A percentile compares a stretch with the other conserved stretches of the same genome.
phyloP scores from a whole-genome alignment of 1,139 yeast genomes.

The Candida neerlandica region DNA sequence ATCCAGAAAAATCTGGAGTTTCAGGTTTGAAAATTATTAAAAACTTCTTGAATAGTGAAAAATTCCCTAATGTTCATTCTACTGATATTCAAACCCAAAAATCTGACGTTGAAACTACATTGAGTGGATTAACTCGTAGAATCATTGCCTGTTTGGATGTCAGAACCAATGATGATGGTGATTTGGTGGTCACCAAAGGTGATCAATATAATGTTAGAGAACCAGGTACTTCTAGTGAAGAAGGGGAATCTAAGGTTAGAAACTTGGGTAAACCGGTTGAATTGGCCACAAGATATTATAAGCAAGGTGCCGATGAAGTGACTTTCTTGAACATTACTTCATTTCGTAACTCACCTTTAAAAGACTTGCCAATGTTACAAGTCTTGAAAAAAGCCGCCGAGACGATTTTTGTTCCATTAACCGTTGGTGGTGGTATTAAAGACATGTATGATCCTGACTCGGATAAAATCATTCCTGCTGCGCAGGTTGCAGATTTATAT shows the following conservation, averaged over 20 bases:
- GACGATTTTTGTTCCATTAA: conserved; percentile 91
- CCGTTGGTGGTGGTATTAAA: conserved; percentile 97
- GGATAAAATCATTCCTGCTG: conserved; percentile 75
- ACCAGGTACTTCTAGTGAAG: conserved; percentile 44
- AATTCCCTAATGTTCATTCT: conserved; percentile 25
- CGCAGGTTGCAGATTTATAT: conserved; percentile 85
- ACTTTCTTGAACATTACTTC: conserved; percentile 94
- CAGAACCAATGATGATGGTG: conserved; percentile 92
- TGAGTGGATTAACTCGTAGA: conserved; percentile 80
- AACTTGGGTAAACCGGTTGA: conserved; percentile 96
- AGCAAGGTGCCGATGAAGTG: conserved; percentile 96
- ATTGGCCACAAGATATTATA: conserved; percentile 83
- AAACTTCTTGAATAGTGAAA: conserved; percentile 63
- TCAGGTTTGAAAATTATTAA: conserved; percentile 82
- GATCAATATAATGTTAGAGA: conserved; percentile 97
- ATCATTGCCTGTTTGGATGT: conserved; percentile 95
- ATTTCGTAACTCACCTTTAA: conserved; percentile 87
- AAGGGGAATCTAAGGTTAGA: conserved; percentile 59
- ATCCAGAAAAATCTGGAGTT: conserved; percentile 92
- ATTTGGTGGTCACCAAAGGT: conserved; percentile 94
- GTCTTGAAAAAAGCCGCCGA: conserved; percentile 82
- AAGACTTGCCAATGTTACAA: conserved; percentile 92
- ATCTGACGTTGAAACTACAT: conserved; percentile 43
- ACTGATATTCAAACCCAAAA: conserved; percentile 22
- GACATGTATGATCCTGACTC: conserved; percentile 81